Evolutionary conservation across 257 asterid genomes (phyloP).

Genomic region (Ajuga chamaepitys): DNA sequence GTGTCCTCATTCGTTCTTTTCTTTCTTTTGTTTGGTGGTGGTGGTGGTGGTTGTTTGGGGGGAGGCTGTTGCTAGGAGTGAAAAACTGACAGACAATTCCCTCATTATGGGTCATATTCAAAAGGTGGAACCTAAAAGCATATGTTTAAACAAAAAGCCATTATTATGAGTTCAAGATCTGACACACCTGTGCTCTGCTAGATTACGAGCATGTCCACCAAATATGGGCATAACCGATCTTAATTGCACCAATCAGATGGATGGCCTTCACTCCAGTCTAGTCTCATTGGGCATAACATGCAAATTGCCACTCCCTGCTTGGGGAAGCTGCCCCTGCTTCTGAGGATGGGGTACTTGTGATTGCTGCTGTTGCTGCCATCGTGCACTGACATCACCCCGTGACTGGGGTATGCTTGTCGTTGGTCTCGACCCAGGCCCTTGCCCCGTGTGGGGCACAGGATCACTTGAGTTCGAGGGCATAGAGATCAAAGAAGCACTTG

Average conservation of each 20-base stretch:
- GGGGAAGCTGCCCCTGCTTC: slow-evolving; percentile 56
- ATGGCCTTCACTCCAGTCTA: slow-evolving; percentile 48
- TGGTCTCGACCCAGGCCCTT: slow-evolving; percentile 45
- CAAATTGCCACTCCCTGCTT: slow-evolving; percentile 48
- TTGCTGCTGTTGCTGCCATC: slow-evolving; percentile 42
- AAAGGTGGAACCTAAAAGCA: neutral
- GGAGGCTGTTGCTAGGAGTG: too few relatives aligned
- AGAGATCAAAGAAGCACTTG: slow-evolving; percentile 26
- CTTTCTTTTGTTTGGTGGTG: too few relatives aligned
- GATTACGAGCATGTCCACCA: slow-evolving; percentile 31
- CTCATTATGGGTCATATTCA: too few relatives aligned
- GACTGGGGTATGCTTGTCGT: slow-evolving; percentile 32
- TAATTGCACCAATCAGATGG: slow-evolving; percentile 14
- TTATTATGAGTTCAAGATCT: slow-evolving; percentile 9
- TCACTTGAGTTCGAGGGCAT: slow-evolving; percentile 36
- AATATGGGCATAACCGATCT: slow-evolving; percentile 30
- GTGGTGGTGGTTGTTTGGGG: too few relatives aligned
- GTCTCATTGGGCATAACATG: slow-evolving; percentile 49
- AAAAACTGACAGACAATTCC: too few relatives aligned
- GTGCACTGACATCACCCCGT: slow-evolving; percentile 43
- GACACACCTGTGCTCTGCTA: slow-evolving; percentile 62
- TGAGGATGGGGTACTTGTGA: slow-evolving; percentile 42
- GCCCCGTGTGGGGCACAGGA: slow-evolving; percentile 36
- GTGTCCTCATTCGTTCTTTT: too few relatives aligned
- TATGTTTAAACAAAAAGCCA: too few relatives aligned